Percentiles rank a stretch among this genome's conserved stretches.
These are phyloP conservation scores for Daldinia sp. DNA, from an alignment of 2,329 filamentous ascomycete genomes.

Conservation along the genomic window DNA sequence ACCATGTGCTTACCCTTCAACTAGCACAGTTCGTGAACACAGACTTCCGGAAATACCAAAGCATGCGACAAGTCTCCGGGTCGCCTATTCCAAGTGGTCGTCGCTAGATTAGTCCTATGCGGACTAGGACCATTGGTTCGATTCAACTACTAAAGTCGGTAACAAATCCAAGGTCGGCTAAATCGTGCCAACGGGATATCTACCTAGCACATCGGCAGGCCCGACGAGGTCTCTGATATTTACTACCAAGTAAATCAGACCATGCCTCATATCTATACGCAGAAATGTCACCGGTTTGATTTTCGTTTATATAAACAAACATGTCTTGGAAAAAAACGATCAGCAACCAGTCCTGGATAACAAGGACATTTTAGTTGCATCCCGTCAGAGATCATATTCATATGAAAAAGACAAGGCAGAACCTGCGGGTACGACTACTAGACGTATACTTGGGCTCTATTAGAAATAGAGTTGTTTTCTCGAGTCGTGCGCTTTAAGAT, in stretches of 20 bases:
- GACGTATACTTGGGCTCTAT: not conserved
- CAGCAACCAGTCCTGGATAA: not conserved
- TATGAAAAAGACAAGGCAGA: not conserved
- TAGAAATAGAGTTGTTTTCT: not conserved
- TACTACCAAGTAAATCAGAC: not conserved
- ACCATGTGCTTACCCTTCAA: constrained; percentile 9
- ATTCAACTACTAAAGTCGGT: not conserved
- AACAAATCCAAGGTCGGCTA: not conserved
- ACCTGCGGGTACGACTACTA: not conserved
- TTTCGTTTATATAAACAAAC: not conserved
- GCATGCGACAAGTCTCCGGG: constrained; percentile 26
- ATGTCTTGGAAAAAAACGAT: not conserved
- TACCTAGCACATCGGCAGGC: not conserved
- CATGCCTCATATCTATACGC: not conserved
- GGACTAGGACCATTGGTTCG: not conserved
- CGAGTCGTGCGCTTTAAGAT: not conserved
- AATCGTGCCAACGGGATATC: not conserved
- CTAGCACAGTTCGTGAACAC: constrained; percentile 27
- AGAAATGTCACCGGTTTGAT: not conserved
- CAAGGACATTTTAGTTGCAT: not conserved
- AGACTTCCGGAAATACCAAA: constrained; percentile 30
- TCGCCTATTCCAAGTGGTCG: constrained; percentile 25
- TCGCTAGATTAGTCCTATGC: not conserved
- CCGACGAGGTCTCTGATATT: not conserved
- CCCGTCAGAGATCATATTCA: not conserved